These are phyloP conservation scores for Salix purpurea DNA, from an alignment of 345 rosid genomes.

Conservation along the genomic window DNA sequence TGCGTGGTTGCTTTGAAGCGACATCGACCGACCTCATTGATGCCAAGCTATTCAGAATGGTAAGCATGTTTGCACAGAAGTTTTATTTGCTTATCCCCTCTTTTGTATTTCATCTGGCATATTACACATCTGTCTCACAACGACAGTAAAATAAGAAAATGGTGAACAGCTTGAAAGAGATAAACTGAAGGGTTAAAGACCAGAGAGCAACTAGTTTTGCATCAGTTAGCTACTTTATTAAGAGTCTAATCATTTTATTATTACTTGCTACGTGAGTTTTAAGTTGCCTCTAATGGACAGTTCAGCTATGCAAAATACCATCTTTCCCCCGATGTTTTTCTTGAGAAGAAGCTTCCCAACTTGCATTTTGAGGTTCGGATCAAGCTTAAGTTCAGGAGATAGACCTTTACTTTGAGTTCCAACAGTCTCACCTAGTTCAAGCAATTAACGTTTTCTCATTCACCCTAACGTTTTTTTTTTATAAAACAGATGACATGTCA, in stretches of 20 bases:
- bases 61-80: slow-evolving; percentile 64
- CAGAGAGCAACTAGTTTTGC: neutral
- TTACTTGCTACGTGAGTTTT: neutral
- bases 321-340: slow-evolving; percentile 56
- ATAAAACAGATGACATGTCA: too few species aligned
- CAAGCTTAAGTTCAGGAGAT: slow-evolving; percentile 43
- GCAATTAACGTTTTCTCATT: slow-evolving; percentile 20
- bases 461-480: too few species aligned
- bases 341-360: slow-evolving; percentile 47
- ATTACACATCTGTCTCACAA: slow-evolving; percentile 51
- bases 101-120: slow-evolving; percentile 60
- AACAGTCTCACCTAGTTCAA: slow-evolving; percentile 45
- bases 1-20: neutral
- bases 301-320: slow-evolving; percentile 11
- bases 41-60: slow-evolving; percentile 60
- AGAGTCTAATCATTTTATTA: neutral
- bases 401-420: slow-evolving; percentile 61
- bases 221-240: neutral
- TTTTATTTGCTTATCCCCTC: slow-evolving; percentile 50
- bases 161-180: neutral
- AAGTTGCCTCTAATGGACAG: neutral
- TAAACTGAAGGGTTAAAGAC: neutral
- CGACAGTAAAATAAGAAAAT: neutral
- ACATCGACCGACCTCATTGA: slow-evolving; percentile 48
- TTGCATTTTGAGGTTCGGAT: slow-evolving; percentile 65